A percentile compares a stretch with the other conserved stretches of the same genome.
These are phyloP conservation scores for Trichoderma cornu-damae DNA, from an alignment of 2,329 filamentous ascomycete genomes.

Conservation along the genomic window DNA sequence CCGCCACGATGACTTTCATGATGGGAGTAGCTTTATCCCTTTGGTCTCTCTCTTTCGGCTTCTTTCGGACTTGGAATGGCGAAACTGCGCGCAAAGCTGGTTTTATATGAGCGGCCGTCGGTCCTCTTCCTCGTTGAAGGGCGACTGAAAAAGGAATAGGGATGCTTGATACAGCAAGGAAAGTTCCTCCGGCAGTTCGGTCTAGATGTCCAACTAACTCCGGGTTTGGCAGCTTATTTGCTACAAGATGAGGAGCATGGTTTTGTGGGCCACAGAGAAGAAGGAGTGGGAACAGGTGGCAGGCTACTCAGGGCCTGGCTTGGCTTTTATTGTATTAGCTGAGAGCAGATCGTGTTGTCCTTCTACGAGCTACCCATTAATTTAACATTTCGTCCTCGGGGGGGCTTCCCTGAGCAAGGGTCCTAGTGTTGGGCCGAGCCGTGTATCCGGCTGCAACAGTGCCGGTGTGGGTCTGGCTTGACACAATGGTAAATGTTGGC, in stretches of 20 bases:
- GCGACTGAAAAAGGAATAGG: background rate
- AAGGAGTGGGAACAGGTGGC: background rate
- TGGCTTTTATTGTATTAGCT: constrained; percentile 2
- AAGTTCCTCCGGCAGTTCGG: background rate
- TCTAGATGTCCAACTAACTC: constrained; percentile 8
- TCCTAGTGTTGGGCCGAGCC: constrained; percentile 19
- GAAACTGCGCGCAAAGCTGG: too few species aligned
- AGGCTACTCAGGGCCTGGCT: background rate
- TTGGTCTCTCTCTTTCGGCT: background rate
- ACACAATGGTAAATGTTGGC: constrained; percentile 1
- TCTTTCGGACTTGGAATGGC: background rate
- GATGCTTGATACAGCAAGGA: background rate
- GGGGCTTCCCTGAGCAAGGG: constrained; percentile 15
- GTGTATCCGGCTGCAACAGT: constrained; percentile 17
- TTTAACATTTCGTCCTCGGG: constrained; percentile 15
- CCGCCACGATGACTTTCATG: constrained; percentile 58
- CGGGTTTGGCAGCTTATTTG: background rate
- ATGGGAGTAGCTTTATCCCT: background rate
- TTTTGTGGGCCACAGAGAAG: background rate
- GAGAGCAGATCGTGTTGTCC: constrained; percentile 11
- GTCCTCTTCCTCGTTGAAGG: background rate
- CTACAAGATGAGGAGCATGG: background rate
- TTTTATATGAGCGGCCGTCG: background rate
- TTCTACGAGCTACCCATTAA: constrained; percentile 3
- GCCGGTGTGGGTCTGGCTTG: constrained; percentile 9